Evolutionary conservation across 495 filamentous ascomycete genomes (phyloP).

Genomic region (Penicillium steckii): DNA sequence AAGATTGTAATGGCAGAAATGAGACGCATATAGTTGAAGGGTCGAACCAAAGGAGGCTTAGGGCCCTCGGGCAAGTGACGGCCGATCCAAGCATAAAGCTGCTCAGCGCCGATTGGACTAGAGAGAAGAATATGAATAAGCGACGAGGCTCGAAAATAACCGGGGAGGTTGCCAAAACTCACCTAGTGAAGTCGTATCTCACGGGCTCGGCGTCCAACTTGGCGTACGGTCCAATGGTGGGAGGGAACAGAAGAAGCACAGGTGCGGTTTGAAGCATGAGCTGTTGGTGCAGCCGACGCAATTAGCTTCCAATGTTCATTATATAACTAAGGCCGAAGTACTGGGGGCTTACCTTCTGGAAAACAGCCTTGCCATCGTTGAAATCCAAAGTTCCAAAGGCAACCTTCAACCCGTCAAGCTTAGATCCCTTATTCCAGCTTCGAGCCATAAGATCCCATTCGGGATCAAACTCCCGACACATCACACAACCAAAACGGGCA

Average conservation of each 20-base stretch:
- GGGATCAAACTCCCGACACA: conserved; percentile 88
- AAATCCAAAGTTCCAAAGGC: conserved; percentile 91
- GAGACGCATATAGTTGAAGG: conserved; percentile 81
- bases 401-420: conserved; percentile 65
- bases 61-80: conserved; percentile 74
- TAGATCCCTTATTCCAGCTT: conserved; percentile 85
- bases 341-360: conserved; percentile 69
- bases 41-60: conserved; percentile 73
- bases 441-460: conserved; percentile 89
- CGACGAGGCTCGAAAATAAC: too few relatives aligned
- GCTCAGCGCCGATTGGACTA: conserved; percentile 73
- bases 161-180: conserved; percentile 26
- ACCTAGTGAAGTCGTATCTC: conserved; percentile 89
- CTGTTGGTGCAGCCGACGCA: conserved; percentile 39
- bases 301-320: neutral
- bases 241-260: conserved; percentile 82
- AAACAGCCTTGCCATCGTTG: conserved; percentile 75
- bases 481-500: conserved; percentile 75
- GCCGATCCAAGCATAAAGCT: conserved; percentile 73
- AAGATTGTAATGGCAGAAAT: conserved; percentile 62
- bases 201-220: conserved; percentile 65
- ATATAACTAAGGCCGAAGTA: neutral
- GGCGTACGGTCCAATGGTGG: conserved; percentile 81
- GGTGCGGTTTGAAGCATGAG: conserved; percentile 94
- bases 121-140: neutral